phyloP scores from a whole-genome alignment of 768 basidiomycete genomes.

The Stropharia rugosoannulata region DNA sequence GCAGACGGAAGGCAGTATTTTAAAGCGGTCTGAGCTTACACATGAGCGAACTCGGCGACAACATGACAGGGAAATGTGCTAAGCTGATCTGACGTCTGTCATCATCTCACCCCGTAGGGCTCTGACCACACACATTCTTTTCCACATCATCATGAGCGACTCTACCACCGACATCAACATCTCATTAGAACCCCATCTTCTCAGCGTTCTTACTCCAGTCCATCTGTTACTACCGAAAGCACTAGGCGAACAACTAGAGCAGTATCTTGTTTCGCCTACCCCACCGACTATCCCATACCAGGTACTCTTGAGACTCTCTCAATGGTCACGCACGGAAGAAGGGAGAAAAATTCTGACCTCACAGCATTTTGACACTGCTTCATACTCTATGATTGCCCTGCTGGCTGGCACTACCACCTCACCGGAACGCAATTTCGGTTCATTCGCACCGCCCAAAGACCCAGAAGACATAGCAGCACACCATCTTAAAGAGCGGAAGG shows the following conservation, averaged over 20 bases:
- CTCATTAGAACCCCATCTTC: constrained; percentile 68
- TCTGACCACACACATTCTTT: constrained; percentile 7
- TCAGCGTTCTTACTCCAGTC: constrained; percentile 46
- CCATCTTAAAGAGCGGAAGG: constrained; percentile 55
- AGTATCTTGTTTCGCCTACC: constrained; percentile 34
- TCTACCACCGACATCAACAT: constrained; percentile 46
- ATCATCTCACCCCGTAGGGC: constrained; percentile 10
- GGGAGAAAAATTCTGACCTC: constrained; percentile 40
- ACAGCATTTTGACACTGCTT: constrained; percentile 44
- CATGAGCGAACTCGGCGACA: constrained; percentile 8
- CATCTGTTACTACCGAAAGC: constrained; percentile 42
- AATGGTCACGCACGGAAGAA: constrained; percentile 61
- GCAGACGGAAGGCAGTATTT: constrained; percentile 6
- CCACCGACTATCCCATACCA: constrained; percentile 60
- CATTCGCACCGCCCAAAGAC: constrained; percentile 42
- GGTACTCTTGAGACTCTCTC: constrained; percentile 56
- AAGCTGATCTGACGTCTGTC: constrained; percentile 11
- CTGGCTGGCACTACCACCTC: constrained; percentile 80
- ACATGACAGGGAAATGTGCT: constrained; percentile 8
- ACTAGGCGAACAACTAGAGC: constrained; percentile 39
- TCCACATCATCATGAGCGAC: constrained; percentile 10
- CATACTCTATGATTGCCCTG: constrained; percentile 71
- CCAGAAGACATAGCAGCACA: constrained; percentile 47
- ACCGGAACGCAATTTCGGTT: constrained; percentile 68
- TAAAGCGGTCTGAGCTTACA: constrained; percentile 17